These are phyloP conservation scores for Chlorencoelia australis DNA, from an alignment of 2,329 filamentous ascomycete species.

Conservation along the genomic window DNA sequence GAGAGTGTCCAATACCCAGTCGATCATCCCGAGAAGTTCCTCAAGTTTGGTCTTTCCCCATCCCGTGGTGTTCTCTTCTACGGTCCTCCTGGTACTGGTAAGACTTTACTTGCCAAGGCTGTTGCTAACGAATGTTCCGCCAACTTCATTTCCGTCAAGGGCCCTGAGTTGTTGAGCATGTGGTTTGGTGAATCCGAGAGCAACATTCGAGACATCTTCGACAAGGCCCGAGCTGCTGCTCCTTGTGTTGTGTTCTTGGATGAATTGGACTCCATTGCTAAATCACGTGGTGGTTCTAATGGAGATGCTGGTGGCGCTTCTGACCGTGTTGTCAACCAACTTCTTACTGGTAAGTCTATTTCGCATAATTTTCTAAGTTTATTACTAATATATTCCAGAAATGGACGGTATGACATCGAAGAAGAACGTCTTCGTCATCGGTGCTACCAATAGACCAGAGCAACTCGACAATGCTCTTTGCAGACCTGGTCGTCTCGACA, in stretches of 20 bases:
- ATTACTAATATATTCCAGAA: conserved; percentile 49
- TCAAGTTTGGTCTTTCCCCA: conserved; percentile 97
- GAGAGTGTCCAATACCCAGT: conserved; percentile 98
- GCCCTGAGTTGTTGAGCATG: conserved; percentile 96
- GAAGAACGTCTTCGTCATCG: conserved; percentile 99
- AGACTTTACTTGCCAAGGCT: conserved; percentile 98
- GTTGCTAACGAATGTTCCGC: conserved; percentile 98
- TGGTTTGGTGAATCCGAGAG: conserved; percentile 99
- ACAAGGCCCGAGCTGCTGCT: conserved; percentile 96
- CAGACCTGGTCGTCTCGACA: conserved; percentile 97
- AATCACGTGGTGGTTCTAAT: conserved; percentile 93
- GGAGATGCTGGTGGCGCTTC: conserved; percentile 97
- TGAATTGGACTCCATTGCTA: conserved; percentile 97
- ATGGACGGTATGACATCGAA: conserved; percentile 99
- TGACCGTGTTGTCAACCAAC: conserved; percentile 99
- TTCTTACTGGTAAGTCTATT: conserved; percentile 68
- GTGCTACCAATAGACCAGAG: conserved; percentile 96
- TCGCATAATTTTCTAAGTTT: background rate
- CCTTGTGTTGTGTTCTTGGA: conserved; percentile 98
- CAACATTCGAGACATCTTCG: conserved; percentile 99
- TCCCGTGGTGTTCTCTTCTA: conserved; percentile 99
- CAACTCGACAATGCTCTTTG: conserved; percentile 96
- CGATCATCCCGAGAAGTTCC: conserved; percentile 98
- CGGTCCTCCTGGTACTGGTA: conserved; percentile 98
- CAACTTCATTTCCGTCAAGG: conserved; percentile 99